phyloP scores from a whole-genome alignment of 441 rosid genomes.

The Adansonia rubrostipa region DNA sequence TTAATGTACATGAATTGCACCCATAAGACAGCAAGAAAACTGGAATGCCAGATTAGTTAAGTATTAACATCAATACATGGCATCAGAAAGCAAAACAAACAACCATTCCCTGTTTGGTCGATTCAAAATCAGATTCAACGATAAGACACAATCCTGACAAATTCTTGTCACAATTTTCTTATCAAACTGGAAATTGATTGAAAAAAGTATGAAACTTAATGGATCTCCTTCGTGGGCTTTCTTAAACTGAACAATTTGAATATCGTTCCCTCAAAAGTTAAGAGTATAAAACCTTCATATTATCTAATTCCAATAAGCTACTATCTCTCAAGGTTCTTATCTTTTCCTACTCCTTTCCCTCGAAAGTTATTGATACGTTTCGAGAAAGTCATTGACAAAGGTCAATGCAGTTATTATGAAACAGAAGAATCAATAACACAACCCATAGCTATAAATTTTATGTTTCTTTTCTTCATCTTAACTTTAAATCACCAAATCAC shows the following conservation, averaged over 20 bases:
- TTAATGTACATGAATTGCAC: not conserved
- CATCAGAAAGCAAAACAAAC: not conserved
- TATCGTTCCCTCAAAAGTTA: not conserved
- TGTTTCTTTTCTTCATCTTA: constrained; percentile 11
- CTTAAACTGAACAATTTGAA: constrained; percentile 5
- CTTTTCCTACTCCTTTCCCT: not conserved
- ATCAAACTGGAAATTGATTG: not conserved
- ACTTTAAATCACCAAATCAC: constrained; percentile 5
- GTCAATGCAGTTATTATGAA: not conserved
- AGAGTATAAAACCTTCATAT: not conserved
- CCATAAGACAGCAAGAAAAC: not conserved
- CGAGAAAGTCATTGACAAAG: not conserved
- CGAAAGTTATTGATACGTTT: not conserved
- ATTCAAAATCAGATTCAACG: not conserved
- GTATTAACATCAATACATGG: not conserved
- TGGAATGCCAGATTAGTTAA: not conserved
- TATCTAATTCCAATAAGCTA: constrained; percentile 2
- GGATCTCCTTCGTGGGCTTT: not conserved
- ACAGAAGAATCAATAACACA: not conserved
- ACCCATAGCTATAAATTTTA: constrained; percentile 6
- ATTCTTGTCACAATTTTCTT: not conserved
- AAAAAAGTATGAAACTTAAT: not conserved
- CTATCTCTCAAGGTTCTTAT: not conserved
- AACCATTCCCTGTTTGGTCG: not conserved
- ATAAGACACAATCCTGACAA: not conserved